These are phyloP conservation scores for Cladorrhinum samala DNA, from an alignment of 495 filamentous ascomycete genomes.

Conservation along the genomic window DNA sequence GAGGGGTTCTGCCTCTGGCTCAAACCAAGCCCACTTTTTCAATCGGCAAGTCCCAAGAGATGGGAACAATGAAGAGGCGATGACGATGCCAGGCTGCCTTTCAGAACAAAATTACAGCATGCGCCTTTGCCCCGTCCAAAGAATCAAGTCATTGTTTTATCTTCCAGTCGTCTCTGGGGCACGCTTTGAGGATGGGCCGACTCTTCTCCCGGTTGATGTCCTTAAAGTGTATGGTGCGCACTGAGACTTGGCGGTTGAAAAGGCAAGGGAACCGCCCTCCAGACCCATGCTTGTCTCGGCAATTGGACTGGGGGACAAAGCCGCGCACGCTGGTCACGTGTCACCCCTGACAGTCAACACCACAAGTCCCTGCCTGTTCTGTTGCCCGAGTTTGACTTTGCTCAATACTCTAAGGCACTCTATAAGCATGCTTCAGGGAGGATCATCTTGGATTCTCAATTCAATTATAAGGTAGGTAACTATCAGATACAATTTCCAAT, in stretches of 20 bases:
- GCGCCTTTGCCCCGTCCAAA: too few species aligned
- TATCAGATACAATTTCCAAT: too few species aligned
- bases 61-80: too few species aligned
- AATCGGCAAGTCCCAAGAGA: neutral
- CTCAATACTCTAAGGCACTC: too few species aligned
- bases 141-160: neutral
- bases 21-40: neutral
- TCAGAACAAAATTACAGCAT: too few species aligned
- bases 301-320: neutral
- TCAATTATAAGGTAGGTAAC: too few species aligned
- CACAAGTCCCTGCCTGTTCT: too few species aligned
- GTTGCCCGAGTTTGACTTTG: too few species aligned
- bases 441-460: too few species aligned
- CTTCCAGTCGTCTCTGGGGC: neutral
- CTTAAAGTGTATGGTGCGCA: neutral
- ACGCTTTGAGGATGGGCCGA: too few species aligned
- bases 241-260: neutral
- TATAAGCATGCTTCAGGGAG: too few species aligned
- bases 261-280: neutral
- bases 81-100: too few species aligned
- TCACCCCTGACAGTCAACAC: neutral
- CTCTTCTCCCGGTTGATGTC: neutral
- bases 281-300: neutral
- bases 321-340: neutral
- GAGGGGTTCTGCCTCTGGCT: neutral